phyloP scores from a whole-genome alignment of 768 basidiomycete genomes.

The Amanita thiersii region DNA sequence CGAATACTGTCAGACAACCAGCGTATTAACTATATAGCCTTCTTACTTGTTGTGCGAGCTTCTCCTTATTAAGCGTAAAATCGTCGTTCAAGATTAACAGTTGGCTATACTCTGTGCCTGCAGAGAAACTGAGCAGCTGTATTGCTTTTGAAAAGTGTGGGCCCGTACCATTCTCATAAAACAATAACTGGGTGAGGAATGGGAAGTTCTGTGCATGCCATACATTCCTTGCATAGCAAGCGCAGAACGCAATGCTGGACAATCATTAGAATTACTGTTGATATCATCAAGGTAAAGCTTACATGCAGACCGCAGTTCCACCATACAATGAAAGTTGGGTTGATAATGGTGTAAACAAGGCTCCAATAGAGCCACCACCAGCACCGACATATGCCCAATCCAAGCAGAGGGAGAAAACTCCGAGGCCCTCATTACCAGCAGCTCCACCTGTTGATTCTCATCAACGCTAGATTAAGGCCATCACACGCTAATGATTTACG shows the following conservation, averaged over 20 bases:
- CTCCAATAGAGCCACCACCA: slow-evolving; percentile 35
- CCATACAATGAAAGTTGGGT: slow-evolving; percentile 43
- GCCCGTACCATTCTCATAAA: slow-evolving; percentile 43
- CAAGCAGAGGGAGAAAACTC: slow-evolving; percentile 47
- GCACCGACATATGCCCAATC: slow-evolving; percentile 57
- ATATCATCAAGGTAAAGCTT: no score
- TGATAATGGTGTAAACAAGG: slow-evolving; percentile 43
- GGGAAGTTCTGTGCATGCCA: slow-evolving; percentile 57
- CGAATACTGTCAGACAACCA: no score
- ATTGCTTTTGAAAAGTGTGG: no score
- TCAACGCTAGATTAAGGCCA: not conserved
- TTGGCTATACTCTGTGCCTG: slow-evolving; percentile 46
- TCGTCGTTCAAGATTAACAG: slow-evolving; percentile 42
- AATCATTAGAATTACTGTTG: no score
- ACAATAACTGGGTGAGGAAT: slow-evolving; percentile 44
- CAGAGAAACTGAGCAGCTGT: no score
- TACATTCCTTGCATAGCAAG: slow-evolving; percentile 36
- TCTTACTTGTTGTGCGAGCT: slow-evolving; percentile 37
- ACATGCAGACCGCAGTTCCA: slow-evolving; percentile 47
- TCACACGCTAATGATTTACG: not conserved
- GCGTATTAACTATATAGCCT: slow-evolving; percentile 20
- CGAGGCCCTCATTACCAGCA: slow-evolving; percentile 56
- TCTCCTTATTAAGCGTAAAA: slow-evolving; percentile 37
- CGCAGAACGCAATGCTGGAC: slow-evolving; percentile 35
- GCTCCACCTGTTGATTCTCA: slow-evolving; percentile 45